Evolutionary conservation across 1,284 basidiomycete species (phyloP), one percentile per base, ranked within the genome.

Genomic region (Termitomyces sp.): DNA sequence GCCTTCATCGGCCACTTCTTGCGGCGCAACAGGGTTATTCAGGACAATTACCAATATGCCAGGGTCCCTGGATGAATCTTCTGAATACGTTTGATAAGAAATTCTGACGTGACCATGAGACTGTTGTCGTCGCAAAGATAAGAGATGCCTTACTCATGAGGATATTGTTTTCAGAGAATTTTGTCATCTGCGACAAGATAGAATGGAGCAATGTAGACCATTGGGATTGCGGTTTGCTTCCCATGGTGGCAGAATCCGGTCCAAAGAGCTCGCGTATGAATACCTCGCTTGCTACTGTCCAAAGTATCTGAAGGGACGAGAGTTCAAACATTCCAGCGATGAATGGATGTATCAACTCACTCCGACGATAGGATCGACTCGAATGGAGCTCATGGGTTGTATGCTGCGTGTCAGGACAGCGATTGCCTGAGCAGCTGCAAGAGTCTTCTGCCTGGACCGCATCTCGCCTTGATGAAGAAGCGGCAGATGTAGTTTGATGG

Each of bases 281-380:
- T 4, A 61, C 60, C 24, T 61, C 60, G 28, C 58, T 57, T 26
- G 60, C 55, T 36, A 55, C 45, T 28, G 55, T 57, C 58, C 60
- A 61, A 19, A 61, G 50, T 34, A 61, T 54, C 60, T 61, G 42
- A 17, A 31, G 26, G 30, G 15, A 33, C 24, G 30, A 33, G 30
- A 44, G 34, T 28, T 19, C 21, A 6, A 33, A n/a, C 2, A 50
- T 36, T 6, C 15, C 8, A 7, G 13, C 9, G 8, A n/a, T 19
- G 15, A 9, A 21, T 19, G 12, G 13, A 21, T 30, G 21, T 1
- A 10, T 24, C 19, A 8, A 52, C 61, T 53, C 50, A 62, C 61
- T 19, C 61, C 61, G 10, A 59, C 44, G 9, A 62, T 59, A 3
- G 58, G 61, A 45, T 60, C 55, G 21, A 54, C 45, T 41, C 49